Conservation (phyloP, 441 rosid genomes). For the Adansonia grandidieri region DNA sequence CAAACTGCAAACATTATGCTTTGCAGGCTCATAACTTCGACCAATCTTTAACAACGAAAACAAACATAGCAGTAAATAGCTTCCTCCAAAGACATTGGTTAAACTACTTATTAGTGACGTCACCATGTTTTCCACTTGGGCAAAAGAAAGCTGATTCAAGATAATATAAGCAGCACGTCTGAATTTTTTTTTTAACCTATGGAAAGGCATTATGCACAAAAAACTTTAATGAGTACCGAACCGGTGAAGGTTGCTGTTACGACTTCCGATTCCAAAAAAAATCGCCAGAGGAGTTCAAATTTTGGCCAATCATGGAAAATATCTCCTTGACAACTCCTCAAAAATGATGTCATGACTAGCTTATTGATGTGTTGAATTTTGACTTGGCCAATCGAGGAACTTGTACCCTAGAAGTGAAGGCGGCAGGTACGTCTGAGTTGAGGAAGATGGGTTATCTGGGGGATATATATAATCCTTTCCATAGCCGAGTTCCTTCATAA, state of each 20-base stretch:
- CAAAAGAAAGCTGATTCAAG: neutral
- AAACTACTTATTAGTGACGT: neutral
- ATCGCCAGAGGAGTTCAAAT: neutral
- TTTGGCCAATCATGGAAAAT: neutral
- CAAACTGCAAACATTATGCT: neutral
- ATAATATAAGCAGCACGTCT: neutral
- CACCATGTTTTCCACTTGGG: neutral
- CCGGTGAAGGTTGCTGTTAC: neutral
- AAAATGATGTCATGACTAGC: constrained; percentile 11
- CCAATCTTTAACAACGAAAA: neutral
- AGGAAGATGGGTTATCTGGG: constrained; percentile 58
- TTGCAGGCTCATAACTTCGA: neutral
- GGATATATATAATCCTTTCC: constrained; percentile 79
- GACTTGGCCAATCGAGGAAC: constrained; percentile 72
- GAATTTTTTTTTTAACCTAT: neutral
- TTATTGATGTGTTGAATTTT: constrained; percentile 25
- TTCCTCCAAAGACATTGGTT: neutral
- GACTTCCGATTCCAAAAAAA: neutral
- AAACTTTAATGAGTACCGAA: neutral
- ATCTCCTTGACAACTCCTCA: neutral
- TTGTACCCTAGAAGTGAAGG: constrained; percentile 65
- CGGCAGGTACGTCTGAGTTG: constrained; percentile 63
- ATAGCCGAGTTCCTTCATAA: constrained; percentile 79
- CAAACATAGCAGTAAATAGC: neutral
- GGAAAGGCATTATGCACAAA: neutral